Evolutionary conservation across 2,329 filamentous ascomycete genomes (phyloP), one percentile per base, ranked within the genome.

Genomic region (Fusarium succisae): DNA sequence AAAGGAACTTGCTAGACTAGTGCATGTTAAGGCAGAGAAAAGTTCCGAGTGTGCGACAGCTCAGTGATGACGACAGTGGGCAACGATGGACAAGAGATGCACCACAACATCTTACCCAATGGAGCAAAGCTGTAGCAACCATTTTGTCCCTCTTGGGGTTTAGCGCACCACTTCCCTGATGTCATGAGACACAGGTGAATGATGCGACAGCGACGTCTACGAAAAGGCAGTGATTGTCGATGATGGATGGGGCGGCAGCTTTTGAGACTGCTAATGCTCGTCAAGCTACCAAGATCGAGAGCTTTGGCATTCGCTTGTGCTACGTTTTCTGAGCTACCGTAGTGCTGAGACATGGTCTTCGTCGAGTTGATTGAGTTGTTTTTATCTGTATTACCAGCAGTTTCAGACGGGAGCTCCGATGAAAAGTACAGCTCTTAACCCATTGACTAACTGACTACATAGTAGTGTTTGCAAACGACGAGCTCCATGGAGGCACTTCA

Each of bases 1-100:
- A 64, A 17, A 38, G 41, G 48, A 38, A 53, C 53, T 26, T 38
- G 18, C 54, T 45, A 57, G 44, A 28, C 43, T 45, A 69, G 44
- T 45, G 51, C 37, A 45, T 35, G 38, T 18, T 24, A 20, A 24
- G 48, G 48, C 63, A 13, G 43, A 43, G 26, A 62, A 73, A 71
- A 53, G 30, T 47, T 35, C 70, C 62, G 60, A 66, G 48, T 22
- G 38, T 43, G 70, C 47, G 32, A 45, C 61, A 62, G 28, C 65
- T 61, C 47, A 45, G 56, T 35, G 44, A 74, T 73, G 71, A 73
- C 71, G 71, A 73, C 71, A 74, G 32, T 56, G 37, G 66, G 35
- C 45, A n/a, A 47, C 48, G 41, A 72, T 63, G 51, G 26, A 47
- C 44, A 68, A 47, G 41, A 55, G 37, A 59, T 66, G 51, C 39